These are phyloP conservation scores for Phytopythium aichiense DNA, from an alignment of 352 stramenopile species.

Conservation along the genomic window DNA sequence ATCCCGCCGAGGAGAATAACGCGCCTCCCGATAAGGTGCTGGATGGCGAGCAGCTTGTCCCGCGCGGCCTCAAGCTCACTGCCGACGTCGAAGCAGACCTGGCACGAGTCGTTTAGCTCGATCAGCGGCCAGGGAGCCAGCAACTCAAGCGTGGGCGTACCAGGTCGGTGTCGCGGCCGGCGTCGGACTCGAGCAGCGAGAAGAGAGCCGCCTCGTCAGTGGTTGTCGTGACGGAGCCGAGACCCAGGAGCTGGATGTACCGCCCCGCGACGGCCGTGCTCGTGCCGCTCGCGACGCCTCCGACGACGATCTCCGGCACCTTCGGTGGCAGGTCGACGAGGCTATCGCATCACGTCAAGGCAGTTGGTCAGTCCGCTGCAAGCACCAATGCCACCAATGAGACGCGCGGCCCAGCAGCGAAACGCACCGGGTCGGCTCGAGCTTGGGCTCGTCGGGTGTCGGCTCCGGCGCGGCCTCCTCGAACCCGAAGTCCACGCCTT, in stretches of 20 bases:
- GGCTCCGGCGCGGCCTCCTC: constrained; percentile 18
- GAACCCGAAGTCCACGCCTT: constrained; percentile 43
- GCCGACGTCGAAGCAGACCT: constrained; percentile 69
- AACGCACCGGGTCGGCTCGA: constrained; percentile 2
- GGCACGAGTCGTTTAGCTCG: not conserved
- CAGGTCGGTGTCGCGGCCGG: constrained; percentile 37
- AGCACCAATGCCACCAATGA: not conserved
- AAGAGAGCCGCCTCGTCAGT: constrained; percentile 34
- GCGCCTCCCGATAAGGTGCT: constrained; percentile 28
- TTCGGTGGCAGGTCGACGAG: constrained; percentile 34
- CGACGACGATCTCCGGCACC: constrained; percentile 57
- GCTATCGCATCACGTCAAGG: constrained; percentile 12
- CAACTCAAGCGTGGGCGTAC: constrained; percentile 16
- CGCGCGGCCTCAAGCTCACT: constrained; percentile 38
- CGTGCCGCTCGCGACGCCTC: constrained; percentile 26
- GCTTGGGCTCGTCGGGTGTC: not conserved
- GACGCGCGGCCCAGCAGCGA: not conserved
- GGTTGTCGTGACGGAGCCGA: constrained; percentile 46
- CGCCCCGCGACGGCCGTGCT: constrained; percentile 46
- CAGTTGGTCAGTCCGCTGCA: not conserved
- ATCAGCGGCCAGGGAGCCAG: not conserved
- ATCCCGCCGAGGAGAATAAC: constrained; percentile 57
- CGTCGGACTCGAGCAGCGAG: constrained; percentile 25
- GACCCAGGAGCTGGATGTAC: constrained; percentile 67
- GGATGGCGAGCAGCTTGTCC: constrained; percentile 33